Conservation (phyloP, 1,284 basidiomycete genomes). For the Boletus smithii region DNA sequence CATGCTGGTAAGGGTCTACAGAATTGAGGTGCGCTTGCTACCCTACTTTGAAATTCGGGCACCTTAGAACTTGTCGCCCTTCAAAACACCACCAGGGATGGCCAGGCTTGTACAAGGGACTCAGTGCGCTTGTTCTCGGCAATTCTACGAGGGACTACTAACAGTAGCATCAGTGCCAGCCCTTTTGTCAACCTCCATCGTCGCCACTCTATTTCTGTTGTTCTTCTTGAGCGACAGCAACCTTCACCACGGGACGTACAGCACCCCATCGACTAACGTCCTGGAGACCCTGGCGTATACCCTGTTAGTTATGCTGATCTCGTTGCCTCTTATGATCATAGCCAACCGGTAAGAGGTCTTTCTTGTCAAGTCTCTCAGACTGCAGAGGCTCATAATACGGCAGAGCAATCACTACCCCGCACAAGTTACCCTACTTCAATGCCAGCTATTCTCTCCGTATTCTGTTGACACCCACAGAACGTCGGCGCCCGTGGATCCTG, state of each 20-base stretch:
- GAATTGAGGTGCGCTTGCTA: constrained; percentile 58
- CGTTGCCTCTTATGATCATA: constrained; percentile 56
- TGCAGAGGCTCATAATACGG: constrained; percentile 1
- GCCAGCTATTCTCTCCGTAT: constrained; percentile 63
- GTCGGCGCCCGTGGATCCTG: constrained; percentile 73
- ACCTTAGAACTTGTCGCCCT: background rate
- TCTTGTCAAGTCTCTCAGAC: background rate
- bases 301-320: constrained; percentile 66
- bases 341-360: constrained; percentile 1
- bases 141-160: constrained; percentile 6
- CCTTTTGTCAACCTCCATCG: constrained; percentile 55
- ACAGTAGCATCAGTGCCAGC: constrained; percentile 63
- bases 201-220: constrained; percentile 58
- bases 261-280: constrained; percentile 65
- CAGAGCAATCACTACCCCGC: constrained; percentile 84
- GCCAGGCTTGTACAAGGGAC: constrained; percentile 78
- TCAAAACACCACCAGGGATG: constrained; percentile 60
- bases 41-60: background rate
- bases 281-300: constrained; percentile 62
- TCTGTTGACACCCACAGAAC: constrained; percentile 81
- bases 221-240: constrained; percentile 51
- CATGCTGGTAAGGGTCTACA: constrained; percentile 73
- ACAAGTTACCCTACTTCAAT: constrained; percentile 69
- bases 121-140: constrained; percentile 49
- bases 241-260: constrained; percentile 63